These are phyloP conservation scores for Tylopilus subfusipes DNA, from an alignment of 768 basidiomycete species.

Conservation along the genomic window DNA sequence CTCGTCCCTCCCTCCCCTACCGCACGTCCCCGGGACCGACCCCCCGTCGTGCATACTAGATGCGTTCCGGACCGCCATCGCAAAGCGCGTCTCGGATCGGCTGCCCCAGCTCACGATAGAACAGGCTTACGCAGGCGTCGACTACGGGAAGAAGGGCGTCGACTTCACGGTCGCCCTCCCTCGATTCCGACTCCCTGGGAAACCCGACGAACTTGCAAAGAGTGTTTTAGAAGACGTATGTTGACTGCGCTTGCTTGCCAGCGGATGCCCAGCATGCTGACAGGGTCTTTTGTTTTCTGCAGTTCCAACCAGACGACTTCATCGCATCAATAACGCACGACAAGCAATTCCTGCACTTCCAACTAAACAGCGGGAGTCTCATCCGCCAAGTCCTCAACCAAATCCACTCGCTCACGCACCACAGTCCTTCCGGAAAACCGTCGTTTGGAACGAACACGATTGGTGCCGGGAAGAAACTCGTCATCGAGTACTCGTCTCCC, in stretches of 20 bases:
- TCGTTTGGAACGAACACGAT: constrained; percentile 80
- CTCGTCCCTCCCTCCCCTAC: constrained; percentile 37
- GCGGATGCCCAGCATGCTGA: neutral
- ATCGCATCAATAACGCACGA: constrained; percentile 65
- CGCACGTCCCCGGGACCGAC: constrained; percentile 47
- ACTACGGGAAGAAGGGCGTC: constrained; percentile 89
- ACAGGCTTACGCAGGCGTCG: constrained; percentile 79
- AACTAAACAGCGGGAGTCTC: constrained; percentile 59
- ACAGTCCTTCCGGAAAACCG: constrained; percentile 52
- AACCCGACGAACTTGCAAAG: constrained; percentile 72
- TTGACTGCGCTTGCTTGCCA: constrained; percentile 5
- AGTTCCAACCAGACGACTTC: constrained; percentile 87
- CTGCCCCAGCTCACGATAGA: constrained; percentile 65
- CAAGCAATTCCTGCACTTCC: constrained; percentile 83
- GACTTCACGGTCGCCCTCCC: constrained; percentile 92
- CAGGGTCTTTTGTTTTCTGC: neutral
- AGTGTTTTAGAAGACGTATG: constrained; percentile 72
- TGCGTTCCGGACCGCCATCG: constrained; percentile 78
- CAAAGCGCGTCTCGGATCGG: constrained; percentile 63
- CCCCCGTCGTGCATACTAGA: constrained; percentile 68
- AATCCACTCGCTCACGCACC: constrained; percentile 67
- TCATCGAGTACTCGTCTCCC: constrained; percentile 93
- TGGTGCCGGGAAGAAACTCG: constrained; percentile 76
- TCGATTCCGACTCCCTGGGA: constrained; percentile 83
- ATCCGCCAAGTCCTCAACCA: constrained; percentile 66